Base-by-base conservation (phyloP, 208 protist genomes). In the Trypanosoma cruzi region DNA sequence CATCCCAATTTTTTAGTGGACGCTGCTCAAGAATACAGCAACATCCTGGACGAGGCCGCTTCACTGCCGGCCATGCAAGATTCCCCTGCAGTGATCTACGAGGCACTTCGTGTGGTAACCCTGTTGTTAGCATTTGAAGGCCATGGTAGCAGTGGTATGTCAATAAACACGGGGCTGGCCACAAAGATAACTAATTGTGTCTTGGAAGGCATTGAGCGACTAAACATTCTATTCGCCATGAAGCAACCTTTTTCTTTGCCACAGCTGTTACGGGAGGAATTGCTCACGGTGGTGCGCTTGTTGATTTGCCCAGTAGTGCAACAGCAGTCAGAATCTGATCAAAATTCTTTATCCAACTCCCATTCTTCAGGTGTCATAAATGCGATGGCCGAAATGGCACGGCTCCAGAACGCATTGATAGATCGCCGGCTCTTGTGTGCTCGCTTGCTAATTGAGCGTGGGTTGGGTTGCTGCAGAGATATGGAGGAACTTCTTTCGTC, bases 401-500 rank as follows among this genome's bases (percentile, higher is more conserved):
- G n/a, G 24, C 22, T 8, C 11, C 18, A 42, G 34, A 20, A 36
- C 28, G 42, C 28, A 36, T 63, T 31, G 18, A 56, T 56, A 29
- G 56, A 60, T 24, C 32, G n/a, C 40, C 28, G 55, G 14, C 48
- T 75, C 6, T 29, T 44, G n/a, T 68, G 46, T 56, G 52, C 70
- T 29, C 22, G 26, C 40, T 10, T 36, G 31, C 48, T 75, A 16
- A 26, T 69, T 7, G 29, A 62, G 36, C 55, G 63, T 44, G 70
- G 70, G 5, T 31, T 69, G 18, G 18, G 11, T 6, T 52, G 8
- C 16, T 63, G 54, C 42, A 63, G 70, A 29, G 53, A 68, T 62
- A 42, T 54, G n/a, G 55, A 64, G 42, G 13, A 75, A 10, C 63
- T 75, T 49, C 46, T 75, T 58, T 68, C 53, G 26, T 42, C 59